These are phyloP conservation scores for Raffaelea deltoideospora DNA, from an alignment of 2,329 filamentous ascomycete genomes.

Conservation along the genomic window DNA sequence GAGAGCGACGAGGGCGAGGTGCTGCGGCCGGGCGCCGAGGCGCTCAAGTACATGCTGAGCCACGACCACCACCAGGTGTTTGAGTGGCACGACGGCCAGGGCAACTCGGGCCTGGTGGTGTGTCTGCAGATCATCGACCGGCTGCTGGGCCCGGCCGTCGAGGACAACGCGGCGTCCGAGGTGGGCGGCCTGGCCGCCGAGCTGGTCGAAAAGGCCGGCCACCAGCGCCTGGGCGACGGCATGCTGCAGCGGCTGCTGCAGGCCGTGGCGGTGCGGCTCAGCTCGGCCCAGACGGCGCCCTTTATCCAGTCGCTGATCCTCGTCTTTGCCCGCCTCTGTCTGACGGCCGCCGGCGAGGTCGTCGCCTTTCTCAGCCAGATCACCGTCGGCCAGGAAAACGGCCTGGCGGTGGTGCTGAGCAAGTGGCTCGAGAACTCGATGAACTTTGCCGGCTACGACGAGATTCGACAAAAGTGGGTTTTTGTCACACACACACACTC, in stretches of 20 bases:
- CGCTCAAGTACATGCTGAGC: slow-evolving; percentile 75
- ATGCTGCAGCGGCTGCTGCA: slow-evolving; percentile 66
- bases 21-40: slow-evolving; percentile 70
- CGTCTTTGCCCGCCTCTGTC: slow-evolving; percentile 81
- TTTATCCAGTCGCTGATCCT: slow-evolving; percentile 95
- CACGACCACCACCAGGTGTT: slow-evolving; percentile 87
- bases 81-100: slow-evolving; percentile 65
- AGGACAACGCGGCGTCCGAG: slow-evolving; percentile 89
- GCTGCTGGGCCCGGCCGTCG: slow-evolving; percentile 66
- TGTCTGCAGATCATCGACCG: slow-evolving; percentile 86
- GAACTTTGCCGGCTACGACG: slow-evolving; percentile 95
- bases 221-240: slow-evolving; percentile 80
- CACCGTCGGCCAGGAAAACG: slow-evolving; percentile 62
- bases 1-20: slow-evolving; percentile 77
- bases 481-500: too few relatives aligned
- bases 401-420: slow-evolving; percentile 74
- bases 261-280: slow-evolving; percentile 74
- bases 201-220: slow-evolving; percentile 87
- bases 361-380: slow-evolving; percentile 82
- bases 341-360: slow-evolving; percentile 75
- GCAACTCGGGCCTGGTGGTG: slow-evolving; percentile 74
- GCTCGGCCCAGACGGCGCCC: slow-evolving; percentile 65
- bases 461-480: slow-evolving; percentile 84
- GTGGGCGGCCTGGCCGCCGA: slow-evolving; percentile 89
- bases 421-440: slow-evolving; percentile 98